A percentile compares a stretch with the other conserved stretches of the same genome.
Evolutionary conservation across 331 rosid species (phyloP).

Genomic region (Malus hybrid): DNA sequence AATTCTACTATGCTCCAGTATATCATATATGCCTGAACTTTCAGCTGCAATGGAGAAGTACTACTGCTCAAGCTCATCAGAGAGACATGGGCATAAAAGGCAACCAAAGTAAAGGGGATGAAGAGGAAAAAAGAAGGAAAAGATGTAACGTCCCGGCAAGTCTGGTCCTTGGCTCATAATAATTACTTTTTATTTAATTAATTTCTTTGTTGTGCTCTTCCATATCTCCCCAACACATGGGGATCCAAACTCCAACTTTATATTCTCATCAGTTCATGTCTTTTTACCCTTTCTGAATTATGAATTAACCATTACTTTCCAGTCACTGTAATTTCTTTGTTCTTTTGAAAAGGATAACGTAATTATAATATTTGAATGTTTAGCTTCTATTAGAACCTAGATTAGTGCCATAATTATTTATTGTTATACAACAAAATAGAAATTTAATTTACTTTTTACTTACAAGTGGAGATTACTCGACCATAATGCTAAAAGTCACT

Average conservation of each 20-base stretch:
- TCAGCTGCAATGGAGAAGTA: background rate
- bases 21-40: background rate
- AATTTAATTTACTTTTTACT: too few relatives aligned
- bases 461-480: too few relatives aligned
- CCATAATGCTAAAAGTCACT: too few relatives aligned
- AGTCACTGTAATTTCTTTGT: background rate
- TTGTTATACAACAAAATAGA: too few relatives aligned
- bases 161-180: constrained; percentile 40
- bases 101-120: background rate
- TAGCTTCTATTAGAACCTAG: background rate
- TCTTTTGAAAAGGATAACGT: background rate
- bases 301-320: background rate
- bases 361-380: background rate
- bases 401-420: background rate
- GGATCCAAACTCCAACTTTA: background rate
- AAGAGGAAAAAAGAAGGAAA: background rate
- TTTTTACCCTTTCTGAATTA: background rate
- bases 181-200: background rate
- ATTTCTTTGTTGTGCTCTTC: background rate
- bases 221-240: background rate
- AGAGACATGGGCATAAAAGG: background rate
- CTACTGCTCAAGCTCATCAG: background rate
- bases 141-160: constrained; percentile 24
- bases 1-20: too few relatives aligned
- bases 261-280: background rate